Evolutionary conservation across 2,329 filamentous ascomycete genomes (phyloP).

Genomic region (Cladosporium cucumerinum): DNA sequence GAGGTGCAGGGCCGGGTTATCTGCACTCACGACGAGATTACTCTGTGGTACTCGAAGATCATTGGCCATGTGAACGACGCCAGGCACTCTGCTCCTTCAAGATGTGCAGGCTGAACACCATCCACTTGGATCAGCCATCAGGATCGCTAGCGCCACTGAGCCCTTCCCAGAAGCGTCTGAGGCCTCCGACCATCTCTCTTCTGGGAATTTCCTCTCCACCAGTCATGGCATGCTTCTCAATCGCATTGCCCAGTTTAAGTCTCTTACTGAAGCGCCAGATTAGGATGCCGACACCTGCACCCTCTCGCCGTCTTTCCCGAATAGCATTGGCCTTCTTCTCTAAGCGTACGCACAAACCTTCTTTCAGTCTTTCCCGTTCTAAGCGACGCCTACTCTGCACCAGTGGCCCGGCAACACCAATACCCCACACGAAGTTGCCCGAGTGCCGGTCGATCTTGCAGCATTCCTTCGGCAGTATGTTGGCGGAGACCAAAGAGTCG

Average conservation of each 20-base stretch:
- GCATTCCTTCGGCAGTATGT: slow-evolving; percentile 64
- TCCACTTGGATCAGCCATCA: not conserved
- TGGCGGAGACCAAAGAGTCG: slow-evolving; percentile 59
- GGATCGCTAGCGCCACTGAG: slow-evolving; percentile 32
- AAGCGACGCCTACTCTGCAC: slow-evolving; percentile 61
- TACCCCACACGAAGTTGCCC: slow-evolving; percentile 36
- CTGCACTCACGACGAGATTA: not conserved
- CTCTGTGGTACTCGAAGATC: no score
- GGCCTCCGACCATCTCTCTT: slow-evolving; percentile 43
- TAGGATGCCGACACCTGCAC: slow-evolving; percentile 41
- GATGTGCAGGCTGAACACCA: not conserved
- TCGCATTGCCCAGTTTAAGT: slow-evolving; percentile 41
- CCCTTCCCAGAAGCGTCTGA: slow-evolving; percentile 65
- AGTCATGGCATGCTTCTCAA: not conserved
- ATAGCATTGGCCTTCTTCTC: slow-evolving; percentile 42
- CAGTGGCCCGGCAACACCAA: slow-evolving; percentile 55
- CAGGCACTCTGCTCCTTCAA: not conserved
- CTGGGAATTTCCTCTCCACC: slow-evolving; percentile 20
- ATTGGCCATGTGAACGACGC: no score
- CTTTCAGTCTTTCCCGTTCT: slow-evolving; percentile 66
- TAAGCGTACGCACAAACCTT: slow-evolving; percentile 63
- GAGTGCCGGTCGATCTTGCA: slow-evolving; percentile 35
- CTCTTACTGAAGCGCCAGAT: slow-evolving; percentile 40
- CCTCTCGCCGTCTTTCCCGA: slow-evolving; percentile 33
- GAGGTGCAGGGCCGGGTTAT: not conserved